Conservation (phyloP, 2,329 filamentous ascomycete genomes). For the Dactylellina leptospora region DNA sequence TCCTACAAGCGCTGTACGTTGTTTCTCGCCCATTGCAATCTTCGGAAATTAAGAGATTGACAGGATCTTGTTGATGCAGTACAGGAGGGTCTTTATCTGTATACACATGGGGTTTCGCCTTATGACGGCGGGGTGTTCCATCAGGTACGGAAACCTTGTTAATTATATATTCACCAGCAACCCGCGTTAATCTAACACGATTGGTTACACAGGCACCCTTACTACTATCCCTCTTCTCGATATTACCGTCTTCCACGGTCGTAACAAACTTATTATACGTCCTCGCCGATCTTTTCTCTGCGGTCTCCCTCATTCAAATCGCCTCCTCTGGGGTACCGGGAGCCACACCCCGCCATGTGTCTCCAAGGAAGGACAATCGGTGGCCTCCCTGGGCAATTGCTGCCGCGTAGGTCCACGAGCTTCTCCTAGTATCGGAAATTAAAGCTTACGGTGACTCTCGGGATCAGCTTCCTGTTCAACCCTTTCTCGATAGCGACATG, state of each 20-base stretch:
- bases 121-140: constrained; percentile 91
- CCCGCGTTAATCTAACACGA: constrained; percentile 5
- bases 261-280: constrained; percentile 84
- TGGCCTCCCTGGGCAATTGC: constrained; percentile 80
- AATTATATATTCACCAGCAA: neutral
- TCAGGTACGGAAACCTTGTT: constrained; percentile 63
- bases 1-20: constrained; percentile 94
- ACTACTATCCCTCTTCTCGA: constrained; percentile 87
- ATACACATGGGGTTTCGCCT: constrained; percentile 93
- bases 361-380: constrained; percentile 75
- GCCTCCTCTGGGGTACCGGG: constrained; percentile 81
- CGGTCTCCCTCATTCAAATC: constrained; percentile 79
- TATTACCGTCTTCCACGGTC: constrained; percentile 80
- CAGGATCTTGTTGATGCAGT: constrained; percentile 65
- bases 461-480: constrained; percentile 83
- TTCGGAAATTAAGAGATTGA: constrained; percentile 32
- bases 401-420: constrained; percentile 70
- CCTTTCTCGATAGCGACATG: constrained; percentile 93
- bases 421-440: neutral
- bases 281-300: constrained; percentile 80
- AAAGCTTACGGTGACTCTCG: neutral
- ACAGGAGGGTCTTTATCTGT: constrained; percentile 95
- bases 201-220: constrained; percentile 77
- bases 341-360: constrained; percentile 78
- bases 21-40: constrained; percentile 2